phyloP scores from a whole-genome alignment of 73 alveolate genomes.

The Paramecium caudatum region DNA sequence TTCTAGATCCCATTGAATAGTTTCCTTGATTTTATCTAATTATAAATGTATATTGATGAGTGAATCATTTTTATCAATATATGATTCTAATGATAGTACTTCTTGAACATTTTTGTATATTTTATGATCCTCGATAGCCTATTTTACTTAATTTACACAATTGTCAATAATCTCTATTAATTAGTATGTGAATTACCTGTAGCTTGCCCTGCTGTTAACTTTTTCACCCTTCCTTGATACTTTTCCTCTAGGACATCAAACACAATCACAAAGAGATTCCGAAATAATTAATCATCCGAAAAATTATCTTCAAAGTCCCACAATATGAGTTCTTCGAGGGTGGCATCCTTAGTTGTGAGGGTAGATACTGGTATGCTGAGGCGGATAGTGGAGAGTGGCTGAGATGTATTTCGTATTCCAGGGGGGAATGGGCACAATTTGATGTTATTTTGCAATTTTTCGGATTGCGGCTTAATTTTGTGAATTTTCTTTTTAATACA shows the following conservation, averaged over 20 bases:
- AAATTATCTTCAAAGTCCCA: slow-evolving; percentile 63
- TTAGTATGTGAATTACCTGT: background rate
- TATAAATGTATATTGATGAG: background rate
- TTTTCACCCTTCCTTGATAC: background rate
- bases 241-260: slow-evolving; percentile 22
- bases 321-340: background rate
- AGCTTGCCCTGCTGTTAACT: slow-evolving; percentile 36
- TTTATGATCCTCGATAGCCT: background rate
- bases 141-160: slow-evolving; percentile 8
- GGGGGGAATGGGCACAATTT: slow-evolving; percentile 71
- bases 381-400: background rate
- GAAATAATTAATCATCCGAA: slow-evolving; percentile 57
- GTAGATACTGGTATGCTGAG: background rate
- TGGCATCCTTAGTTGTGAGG: background rate
- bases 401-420: background rate
- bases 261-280: slow-evolving; percentile 23
- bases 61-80: slow-evolving; percentile 33
- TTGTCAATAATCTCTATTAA: slow-evolving; percentile 29
- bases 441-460: slow-evolving; percentile 47
- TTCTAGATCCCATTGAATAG: slow-evolving; percentile 52
- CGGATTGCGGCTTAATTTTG: slow-evolving; percentile 58
- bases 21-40: background rate
- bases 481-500: slow-evolving; percentile 69
- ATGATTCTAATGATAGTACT: background rate
- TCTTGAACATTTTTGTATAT: slow-evolving; percentile 10